These are phyloP conservation scores for Actinomortierella wolfii DNA, from an alignment of 371 early-diverging fungal genomes.

Conservation along the genomic window DNA sequence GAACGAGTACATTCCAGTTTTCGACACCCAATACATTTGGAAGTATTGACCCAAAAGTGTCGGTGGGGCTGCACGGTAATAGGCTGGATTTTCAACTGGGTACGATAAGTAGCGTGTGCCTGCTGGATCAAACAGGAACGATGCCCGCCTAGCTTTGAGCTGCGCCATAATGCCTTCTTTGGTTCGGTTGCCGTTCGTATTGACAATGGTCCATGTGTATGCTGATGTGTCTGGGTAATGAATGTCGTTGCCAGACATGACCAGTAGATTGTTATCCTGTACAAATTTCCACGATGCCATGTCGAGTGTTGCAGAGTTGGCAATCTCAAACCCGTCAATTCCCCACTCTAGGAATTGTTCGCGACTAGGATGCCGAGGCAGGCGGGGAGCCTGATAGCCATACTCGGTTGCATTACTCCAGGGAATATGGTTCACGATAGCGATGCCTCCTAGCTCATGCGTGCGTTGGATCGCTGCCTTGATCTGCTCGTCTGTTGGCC, in stretches of 20 bases:
- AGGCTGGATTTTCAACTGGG: slow-evolving; percentile 48
- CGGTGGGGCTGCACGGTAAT: slow-evolving; percentile 54
- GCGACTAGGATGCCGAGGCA: slow-evolving; percentile 71
- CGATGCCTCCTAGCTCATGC: slow-evolving; percentile 74
- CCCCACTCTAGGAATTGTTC: slow-evolving; percentile 68
- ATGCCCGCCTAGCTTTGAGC: slow-evolving; percentile 62
- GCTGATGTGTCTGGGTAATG: slow-evolving; percentile 66
- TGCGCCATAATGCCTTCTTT: slow-evolving; percentile 61
- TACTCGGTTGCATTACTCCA: slow-evolving; percentile 74
- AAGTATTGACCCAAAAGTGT: slow-evolving; percentile 61
- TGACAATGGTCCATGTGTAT: slow-evolving; percentile 68
- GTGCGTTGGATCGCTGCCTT: slow-evolving; percentile 60
- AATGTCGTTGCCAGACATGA: slow-evolving; percentile 73
- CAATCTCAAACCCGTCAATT: slow-evolving; percentile 75
- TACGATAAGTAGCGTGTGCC: slow-evolving; percentile 64
- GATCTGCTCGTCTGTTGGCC: slow-evolving; percentile 69
- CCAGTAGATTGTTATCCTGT: slow-evolving; percentile 50
- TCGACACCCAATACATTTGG: slow-evolving; percentile 59
- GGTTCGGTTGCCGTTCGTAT: slow-evolving; percentile 50
- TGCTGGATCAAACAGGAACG: slow-evolving; percentile 72
- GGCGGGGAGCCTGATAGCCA: slow-evolving; percentile 59
- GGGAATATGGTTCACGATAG: slow-evolving; percentile 81
- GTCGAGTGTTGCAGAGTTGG: slow-evolving; percentile 68
- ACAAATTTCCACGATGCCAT: slow-evolving; percentile 59
- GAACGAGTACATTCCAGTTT: slow-evolving; percentile 77